These are phyloP conservation scores for Diplocarpon mali DNA, from an alignment of 2,329 filamentous ascomycete species.

Conservation along the genomic window DNA sequence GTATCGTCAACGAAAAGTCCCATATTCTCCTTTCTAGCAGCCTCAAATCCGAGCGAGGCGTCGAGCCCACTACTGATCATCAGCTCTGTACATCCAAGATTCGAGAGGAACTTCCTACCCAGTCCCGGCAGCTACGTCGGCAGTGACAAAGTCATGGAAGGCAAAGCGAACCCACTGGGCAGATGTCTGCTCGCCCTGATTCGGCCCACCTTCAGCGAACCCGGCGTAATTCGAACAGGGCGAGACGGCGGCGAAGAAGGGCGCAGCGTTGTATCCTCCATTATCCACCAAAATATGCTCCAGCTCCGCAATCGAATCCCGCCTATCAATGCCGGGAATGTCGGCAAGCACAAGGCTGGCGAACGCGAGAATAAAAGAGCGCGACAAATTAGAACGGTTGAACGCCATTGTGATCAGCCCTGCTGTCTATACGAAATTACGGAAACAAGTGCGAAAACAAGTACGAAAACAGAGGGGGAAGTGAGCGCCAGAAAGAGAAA, in stretches of 20 bases:
- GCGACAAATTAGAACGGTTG: too few relatives aligned
- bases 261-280: slow-evolving; percentile 6
- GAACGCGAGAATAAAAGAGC: neutral
- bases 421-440: too few relatives aligned
- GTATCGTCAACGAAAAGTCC: slow-evolving; percentile 30
- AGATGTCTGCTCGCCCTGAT: slow-evolving; percentile 7
- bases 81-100: slow-evolving; percentile 23
- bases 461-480: too few relatives aligned
- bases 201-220: slow-evolving; percentile 2
- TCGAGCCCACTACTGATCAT: slow-evolving; percentile 38
- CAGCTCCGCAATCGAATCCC: slow-evolving; percentile 11
- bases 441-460: too few relatives aligned
- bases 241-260: slow-evolving; percentile 6
- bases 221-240: slow-evolving; percentile 10
- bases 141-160: slow-evolving; percentile 50
- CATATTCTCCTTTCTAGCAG: slow-evolving; percentile 31
- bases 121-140: slow-evolving; percentile 28
- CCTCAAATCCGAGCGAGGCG: slow-evolving; percentile 24
- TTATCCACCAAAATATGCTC: slow-evolving; percentile 11
- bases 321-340: slow-evolving; percentile 5
- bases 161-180: slow-evolving; percentile 50
- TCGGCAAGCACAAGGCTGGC: neutral
- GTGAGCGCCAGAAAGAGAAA: too few relatives aligned
- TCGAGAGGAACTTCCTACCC: slow-evolving; percentile 19
- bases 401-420: too few relatives aligned